Evolutionary conservation across 1,284 basidiomycete species (phyloP), one percentile per base, ranked within the genome.

Genomic region (Inonotus obliquus): DNA sequence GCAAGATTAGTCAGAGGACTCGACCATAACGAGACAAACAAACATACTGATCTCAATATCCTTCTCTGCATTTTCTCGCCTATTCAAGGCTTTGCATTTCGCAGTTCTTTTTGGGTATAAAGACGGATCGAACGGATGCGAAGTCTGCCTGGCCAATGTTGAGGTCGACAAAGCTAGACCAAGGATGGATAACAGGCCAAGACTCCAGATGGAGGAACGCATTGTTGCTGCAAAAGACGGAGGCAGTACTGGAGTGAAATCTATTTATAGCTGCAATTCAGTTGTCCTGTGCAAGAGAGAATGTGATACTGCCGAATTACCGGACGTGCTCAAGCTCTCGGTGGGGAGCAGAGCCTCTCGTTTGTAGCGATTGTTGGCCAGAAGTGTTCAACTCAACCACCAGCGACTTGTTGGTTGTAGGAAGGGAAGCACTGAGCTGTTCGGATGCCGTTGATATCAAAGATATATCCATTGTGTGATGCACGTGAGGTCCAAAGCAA

Each of bases 401-500:
- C 48, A 49, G 47, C 19, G 23, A 25, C 19, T 5, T 17, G 47
- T 25, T 13, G 23, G n/a, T 25, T 23, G 11, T n/a, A 25, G 21
- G 25, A 5, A 10, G n/a, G 47, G 11, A 21, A 49, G 17, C 5
- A 14, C 21, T 27, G 49, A 32, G 7, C 48, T 3, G 2, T 29
- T 29, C 13, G 2, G 1, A 27, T 14, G 45, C 17, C n/a, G n/a
- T n/a, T n/a, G n/a, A n/a, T n/a, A n/a, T n/a, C n/a, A n/a, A n/a
- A n/a, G n/a, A n/a, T n/a, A n/a, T n/a, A n/a, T n/a, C n/a, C n/a
- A n/a, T n/a, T n/a, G n/a, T n/a, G n/a, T n/a, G n/a, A n/a, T n/a
- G n/a, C 49, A 51, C 49, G 49, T 51, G 51, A 35, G 51, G 51
- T n/a, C 29, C 29, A 35, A n/a, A n/a, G n/a, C n/a, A n/a, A n/a